A percentile compares a stretch with the other conserved stretches of the same genome.
phyloP scores from a whole-genome alignment of 805 yeast genomes.

The Candida verbasci region DNA sequence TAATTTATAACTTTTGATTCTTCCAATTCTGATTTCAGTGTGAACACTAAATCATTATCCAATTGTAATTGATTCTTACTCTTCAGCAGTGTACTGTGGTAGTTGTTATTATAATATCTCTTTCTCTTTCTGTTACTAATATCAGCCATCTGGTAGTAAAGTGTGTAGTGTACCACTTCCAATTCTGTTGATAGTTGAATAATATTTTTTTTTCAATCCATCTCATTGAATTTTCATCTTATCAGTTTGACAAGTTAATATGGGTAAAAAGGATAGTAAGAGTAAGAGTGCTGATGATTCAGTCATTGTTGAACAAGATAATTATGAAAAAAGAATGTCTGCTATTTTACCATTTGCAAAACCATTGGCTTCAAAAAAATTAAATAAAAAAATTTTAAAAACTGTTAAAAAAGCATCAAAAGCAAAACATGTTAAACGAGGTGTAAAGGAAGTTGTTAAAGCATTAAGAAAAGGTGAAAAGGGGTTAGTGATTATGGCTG shows the following conservation, averaged over 20 bases:
- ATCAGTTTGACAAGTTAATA: not conserved
- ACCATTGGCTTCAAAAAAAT: slow-evolving; percentile 93
- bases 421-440: slow-evolving; percentile 97
- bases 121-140: no score
- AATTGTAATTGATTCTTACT: not conserved
- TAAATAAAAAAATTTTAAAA: slow-evolving; percentile 91
- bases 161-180: no score
- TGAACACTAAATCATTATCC: not conserved
- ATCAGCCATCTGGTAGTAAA: not conserved
- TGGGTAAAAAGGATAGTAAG: slow-evolving; percentile 33
- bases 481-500: slow-evolving; percentile 94
- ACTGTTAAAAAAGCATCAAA: slow-evolving; percentile 97
- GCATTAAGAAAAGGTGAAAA: slow-evolving; percentile 97
- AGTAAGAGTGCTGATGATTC: slow-evolving; percentile 21
- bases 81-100: slow-evolving; percentile 1
- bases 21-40: slow-evolving; percentile 4
- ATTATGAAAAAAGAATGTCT: slow-evolving; percentile 88
- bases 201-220: not conserved
- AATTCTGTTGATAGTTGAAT: not conserved
- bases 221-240: not conserved
- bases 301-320: slow-evolving; percentile 46
- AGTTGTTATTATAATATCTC: no score
- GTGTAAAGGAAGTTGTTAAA: slow-evolving; percentile 98
- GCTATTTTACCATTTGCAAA: slow-evolving; percentile 89
- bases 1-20: slow-evolving; percentile 8